Evolutionary conservation across 441 rosid genomes (phyloP).

Genomic region (Jatropha multifida): DNA sequence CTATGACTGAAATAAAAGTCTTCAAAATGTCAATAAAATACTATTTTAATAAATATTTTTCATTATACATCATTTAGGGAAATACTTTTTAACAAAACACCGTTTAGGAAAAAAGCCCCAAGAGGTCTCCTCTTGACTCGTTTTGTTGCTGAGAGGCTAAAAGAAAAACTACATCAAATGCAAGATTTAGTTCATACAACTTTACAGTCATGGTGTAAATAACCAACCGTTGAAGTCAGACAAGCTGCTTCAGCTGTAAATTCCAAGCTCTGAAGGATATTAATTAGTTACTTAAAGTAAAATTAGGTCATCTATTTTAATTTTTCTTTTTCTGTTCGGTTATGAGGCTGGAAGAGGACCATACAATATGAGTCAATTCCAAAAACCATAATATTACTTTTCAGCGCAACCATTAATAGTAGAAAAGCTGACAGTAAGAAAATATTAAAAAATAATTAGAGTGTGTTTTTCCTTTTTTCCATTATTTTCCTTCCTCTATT

Average conservation of each 20-base stretch:
- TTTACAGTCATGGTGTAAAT: conserved; percentile 25
- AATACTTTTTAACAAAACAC: too few relatives aligned
- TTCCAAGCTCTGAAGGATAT: background rate
- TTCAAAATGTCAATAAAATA: too few relatives aligned
- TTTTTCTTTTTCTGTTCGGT: background rate
- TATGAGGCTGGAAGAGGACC: conserved; percentile 21
- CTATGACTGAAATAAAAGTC: too few relatives aligned
- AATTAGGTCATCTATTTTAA: background rate
- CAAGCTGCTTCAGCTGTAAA: conserved; percentile 23
- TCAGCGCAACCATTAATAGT: conserved; percentile 26
- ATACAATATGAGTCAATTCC: conserved; percentile 27
- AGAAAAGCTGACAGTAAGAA: conserved; percentile 26
- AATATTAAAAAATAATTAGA: too few relatives aligned
- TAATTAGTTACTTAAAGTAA: background rate
- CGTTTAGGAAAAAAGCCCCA: too few relatives aligned
- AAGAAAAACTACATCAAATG: conserved; percentile 23
- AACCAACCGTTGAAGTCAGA: conserved; percentile 22
- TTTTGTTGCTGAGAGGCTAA: conserved; percentile 31
- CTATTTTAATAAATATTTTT: too few relatives aligned
- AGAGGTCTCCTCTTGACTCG: conserved; percentile 19
- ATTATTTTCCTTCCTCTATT: too few relatives aligned
- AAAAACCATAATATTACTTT: conserved; percentile 5
- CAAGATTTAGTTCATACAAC: conserved; percentile 18
- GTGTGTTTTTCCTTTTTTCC: too few relatives aligned
- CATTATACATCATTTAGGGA: too few relatives aligned